Evolutionary conservation across 345 rosid species (phyloP), one percentile per base, ranked within the genome.

Genomic region (Eucalyptus pauciflora): DNA sequence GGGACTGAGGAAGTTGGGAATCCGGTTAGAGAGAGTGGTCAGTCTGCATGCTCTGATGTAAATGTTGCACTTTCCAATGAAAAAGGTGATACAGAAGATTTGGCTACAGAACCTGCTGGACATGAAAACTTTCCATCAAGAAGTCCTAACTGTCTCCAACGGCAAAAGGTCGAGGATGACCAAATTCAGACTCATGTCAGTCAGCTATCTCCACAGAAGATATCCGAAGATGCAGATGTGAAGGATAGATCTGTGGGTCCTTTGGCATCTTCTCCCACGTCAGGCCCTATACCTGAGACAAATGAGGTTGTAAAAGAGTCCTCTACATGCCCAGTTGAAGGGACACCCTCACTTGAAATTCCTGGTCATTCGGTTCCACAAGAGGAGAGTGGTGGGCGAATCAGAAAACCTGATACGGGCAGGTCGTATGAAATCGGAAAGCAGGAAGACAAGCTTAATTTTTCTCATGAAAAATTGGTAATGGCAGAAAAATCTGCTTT

Each of bases 171-270:
- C 86, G 93, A 92, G 90, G 94, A 90, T 92, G 89, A 88, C 86
- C 91, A 76, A 87, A 81, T 51, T 91, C 92, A 92, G 91, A 89
- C 90, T 64, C 83, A 86, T 76, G 91, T 88, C 88, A 90, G 50
- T 89, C 89, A 92, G 87, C 67, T 52, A 52, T 86, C 83, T 69
- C 90, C 93, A 24, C 87, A 64, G 8, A 22, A 86, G 89, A 88
- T 54, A 50, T 64, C 91, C 22, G 91, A 90, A 60, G 87, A 85
- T 89, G 87, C 91, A 49, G 91, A 88, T 88, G 85, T 49, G 51
- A 92, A 90, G 92, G 92, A 89, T 90, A 91, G 89, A 91, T 91
- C 94, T 88, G 64, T 89, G n/a, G 92, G 88, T 91, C 87, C 89
- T 90, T 52, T 81, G 64, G 51, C 85, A 71, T 86, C 87, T 85